Evolutionary conservation across 345 rosid genomes (phyloP), one percentile per base, ranked within the genome.

Genomic region (Lepidium aucheri): DNA sequence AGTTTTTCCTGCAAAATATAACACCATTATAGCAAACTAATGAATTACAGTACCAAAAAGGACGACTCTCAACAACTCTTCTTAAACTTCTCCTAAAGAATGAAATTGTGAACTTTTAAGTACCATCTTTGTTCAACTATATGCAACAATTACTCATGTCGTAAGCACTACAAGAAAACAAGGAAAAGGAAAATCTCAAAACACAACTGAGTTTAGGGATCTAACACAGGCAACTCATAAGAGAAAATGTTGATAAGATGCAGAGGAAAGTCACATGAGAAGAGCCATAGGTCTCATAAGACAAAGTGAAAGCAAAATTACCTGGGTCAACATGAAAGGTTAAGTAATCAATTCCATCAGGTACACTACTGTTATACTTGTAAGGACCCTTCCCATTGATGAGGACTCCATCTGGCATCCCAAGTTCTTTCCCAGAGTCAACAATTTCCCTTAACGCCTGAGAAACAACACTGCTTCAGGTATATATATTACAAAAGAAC

Each of bases 311-410:
- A 26, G 44, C 20, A 46, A 13, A 35, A 53, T 15, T 69, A 88
- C 98, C 98, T 72, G 96, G 96, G 41, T 85, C 85, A 40, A 87
- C 98, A 43, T 76, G 62, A 70, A 82, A 66, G 45, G 86, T 86
- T 77, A 81, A 85, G 63, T 86, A 76, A 10, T 82, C 78, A 63
- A 93, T 85, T 56, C 97, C 97, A 73, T 85, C 90, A 33, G 90
- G 91, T 7, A 93, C 96, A 44, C 88, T 75, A 57, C 73, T 67
- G 74, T 90, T 93, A 77, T 93, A 90, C 64, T 76, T 69, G 73
- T 68, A 93, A 34, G 98, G 96, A 43, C 98, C 98, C 79, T 86
- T 93, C 49, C 98, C 98, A 53, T 93, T 93, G 56, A 93, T 90
- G 36, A 93, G 85, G 75, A 93, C 98, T 52, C 97, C 98, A 69